These are phyloP conservation scores for Trichoderma sp. DNA, from an alignment of 2,329 filamentous ascomycete genomes.

Conservation along the genomic window DNA sequence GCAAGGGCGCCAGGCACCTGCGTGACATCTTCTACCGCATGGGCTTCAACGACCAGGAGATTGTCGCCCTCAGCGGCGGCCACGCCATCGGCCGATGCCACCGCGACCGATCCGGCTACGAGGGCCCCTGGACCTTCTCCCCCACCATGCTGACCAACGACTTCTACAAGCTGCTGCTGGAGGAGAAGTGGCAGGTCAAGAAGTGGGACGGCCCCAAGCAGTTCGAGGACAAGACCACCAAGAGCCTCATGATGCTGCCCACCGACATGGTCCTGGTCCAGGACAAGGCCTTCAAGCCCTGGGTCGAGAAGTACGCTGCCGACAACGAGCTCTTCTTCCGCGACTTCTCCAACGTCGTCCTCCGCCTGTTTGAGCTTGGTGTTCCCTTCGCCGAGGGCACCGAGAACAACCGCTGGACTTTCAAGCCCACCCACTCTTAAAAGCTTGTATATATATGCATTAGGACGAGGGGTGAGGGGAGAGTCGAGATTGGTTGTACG, in stretches of 20 bases:
- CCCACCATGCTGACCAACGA: conserved; percentile 93
- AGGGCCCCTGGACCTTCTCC: conserved; percentile 90
- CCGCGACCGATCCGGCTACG: conserved; percentile 81
- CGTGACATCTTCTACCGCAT: conserved; percentile 93
- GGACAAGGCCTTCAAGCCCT: conserved; percentile 82
- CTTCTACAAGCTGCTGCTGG: conserved; percentile 82
- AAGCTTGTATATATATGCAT: neutral
- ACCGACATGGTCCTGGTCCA: conserved; percentile 84
- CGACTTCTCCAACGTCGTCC: conserved; percentile 79
- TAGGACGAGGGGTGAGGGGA: neutral
- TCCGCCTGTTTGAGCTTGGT: conserved; percentile 89
- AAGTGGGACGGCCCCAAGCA: conserved; percentile 91
- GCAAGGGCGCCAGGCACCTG: conserved; percentile 78
- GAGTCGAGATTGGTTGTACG: neutral
- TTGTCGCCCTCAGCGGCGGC: conserved; percentile 84
- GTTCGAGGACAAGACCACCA: conserved; percentile 84
- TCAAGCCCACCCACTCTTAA: conserved; percentile 58
- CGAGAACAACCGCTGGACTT: conserved; percentile 58
- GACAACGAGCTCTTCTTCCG: conserved; percentile 91
- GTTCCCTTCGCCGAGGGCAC: conserved; percentile 77
- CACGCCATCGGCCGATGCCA: conserved; percentile 91
- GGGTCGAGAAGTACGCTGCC: conserved; percentile 85
- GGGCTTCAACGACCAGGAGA: conserved; percentile 97
- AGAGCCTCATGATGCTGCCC: conserved; percentile 96
- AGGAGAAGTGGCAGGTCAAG: conserved; percentile 90